Percentiles rank a stretch among this genome's conserved stretches.
Evolutionary conservation across 2,329 filamentous ascomycete species (phyloP).

Genomic region (Lachnellula subtilissima): DNA sequence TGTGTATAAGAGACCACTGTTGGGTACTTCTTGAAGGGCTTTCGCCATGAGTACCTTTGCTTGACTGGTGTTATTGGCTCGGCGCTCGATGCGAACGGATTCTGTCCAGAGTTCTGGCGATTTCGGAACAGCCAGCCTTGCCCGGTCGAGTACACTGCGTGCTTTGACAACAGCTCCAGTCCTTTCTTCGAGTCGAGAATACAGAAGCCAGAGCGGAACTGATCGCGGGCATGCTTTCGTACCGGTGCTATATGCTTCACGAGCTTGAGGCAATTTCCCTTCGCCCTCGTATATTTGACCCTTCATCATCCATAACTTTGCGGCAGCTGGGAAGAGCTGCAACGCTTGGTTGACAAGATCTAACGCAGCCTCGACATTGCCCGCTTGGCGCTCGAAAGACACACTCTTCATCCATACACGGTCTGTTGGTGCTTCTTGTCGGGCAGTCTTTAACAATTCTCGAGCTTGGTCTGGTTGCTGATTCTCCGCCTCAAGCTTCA

Average conservation of each 20-base stretch:
- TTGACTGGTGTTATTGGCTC: conserved; percentile 75
- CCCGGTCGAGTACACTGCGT: conserved; percentile 87
- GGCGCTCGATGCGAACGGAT: conserved; percentile 86
- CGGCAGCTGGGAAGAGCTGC: conserved; percentile 75
- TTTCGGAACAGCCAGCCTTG: conserved; percentile 81
- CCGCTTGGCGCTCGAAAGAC: conserved; percentile 83
- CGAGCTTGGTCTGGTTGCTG: conserved; percentile 76
- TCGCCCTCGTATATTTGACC: conserved; percentile 92
- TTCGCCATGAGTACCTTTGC: conserved; percentile 91
- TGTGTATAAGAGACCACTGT: conserved; percentile 81
- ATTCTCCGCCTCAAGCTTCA: conserved; percentile 92
- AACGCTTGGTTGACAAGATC: conserved; percentile 84
- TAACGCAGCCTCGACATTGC: conserved; percentile 73
- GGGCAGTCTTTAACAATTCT: conserved; percentile 73
- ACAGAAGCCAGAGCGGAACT: conserved; percentile 84
- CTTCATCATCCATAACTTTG: conserved; percentile 98
- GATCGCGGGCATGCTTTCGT: conserved; percentile 82
- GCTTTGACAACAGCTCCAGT: conserved; percentile 83
- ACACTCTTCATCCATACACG: conserved; percentile 97
- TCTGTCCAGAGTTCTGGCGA: conserved; percentile 84
- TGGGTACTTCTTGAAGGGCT: conserved; percentile 85
- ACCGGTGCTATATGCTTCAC: conserved; percentile 84
- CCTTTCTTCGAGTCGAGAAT: conserved; percentile 81
- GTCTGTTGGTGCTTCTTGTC: conserved; percentile 86
- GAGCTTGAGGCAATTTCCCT: conserved; percentile 73